Conservation (phyloP, 129 eudicot genomes). For the carrot (Daucus carota) region DH1_v3.0 NC_030381.2:8321001-8321500, state of each 20-base stretch:
- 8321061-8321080: slow-evolving; percentile 53
- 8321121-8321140: slow-evolving; percentile 50
- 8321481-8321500: slow-evolving; percentile 22
- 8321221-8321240: slow-evolving; percentile 20
- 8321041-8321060: slow-evolving; percentile 33
- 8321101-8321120: slow-evolving; percentile 49
- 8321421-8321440: slow-evolving; percentile 18
- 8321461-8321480: slow-evolving; percentile 27
- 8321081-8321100: slow-evolving; percentile 62
- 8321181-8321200: slow-evolving; percentile 17
- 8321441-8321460: slow-evolving; percentile 24
- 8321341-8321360: slow-evolving; percentile 19
- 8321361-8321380: slow-evolving; percentile 32
- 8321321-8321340: slow-evolving; percentile 27
- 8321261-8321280: slow-evolving; percentile 23
- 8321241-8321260: slow-evolving; percentile 16
- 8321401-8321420: slow-evolving; percentile 13
- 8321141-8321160: slow-evolving; percentile 28
- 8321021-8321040: slow-evolving; percentile 36
- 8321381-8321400: slow-evolving; percentile 25
- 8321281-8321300: slow-evolving; percentile 25
- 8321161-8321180: slow-evolving; percentile 3
- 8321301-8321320: slow-evolving; percentile 29
- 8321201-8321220: slow-evolving; percentile 12
- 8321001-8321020: slow-evolving; percentile 35